Conservation (phyloP, 805 yeast genomes). For the Helenozyma baotianmanensis region DNA sequence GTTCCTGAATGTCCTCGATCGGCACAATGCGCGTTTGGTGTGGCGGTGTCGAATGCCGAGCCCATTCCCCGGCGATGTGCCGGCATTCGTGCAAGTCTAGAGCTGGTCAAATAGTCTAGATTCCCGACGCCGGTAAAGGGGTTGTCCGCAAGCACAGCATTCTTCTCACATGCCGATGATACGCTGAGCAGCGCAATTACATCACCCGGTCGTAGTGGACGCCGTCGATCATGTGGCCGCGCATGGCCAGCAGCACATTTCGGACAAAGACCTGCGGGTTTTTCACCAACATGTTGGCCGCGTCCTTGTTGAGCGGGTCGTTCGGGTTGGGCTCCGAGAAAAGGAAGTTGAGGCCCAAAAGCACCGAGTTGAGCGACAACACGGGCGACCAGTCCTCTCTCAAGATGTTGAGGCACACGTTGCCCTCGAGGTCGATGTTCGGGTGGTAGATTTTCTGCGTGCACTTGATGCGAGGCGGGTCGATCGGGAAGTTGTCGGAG, state of each 20-base stretch:
- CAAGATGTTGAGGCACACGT: constrained; percentile 84
- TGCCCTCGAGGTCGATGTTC: constrained; percentile 85
- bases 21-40: no score
- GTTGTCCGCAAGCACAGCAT: no score
- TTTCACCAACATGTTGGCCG: constrained; percentile 54
- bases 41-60: no score
- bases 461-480: constrained; percentile 83
- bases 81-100: no score
- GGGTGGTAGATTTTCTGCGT: constrained; percentile 81
- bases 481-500: constrained; percentile 78
- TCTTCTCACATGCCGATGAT: no score
- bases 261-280: constrained; percentile 42
- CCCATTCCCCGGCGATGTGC: no score
- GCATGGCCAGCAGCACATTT: constrained; percentile 61
- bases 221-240: constrained; percentile 61
- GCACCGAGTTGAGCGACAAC: constrained; percentile 69
- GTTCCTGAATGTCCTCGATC: no score
- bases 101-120: no score
- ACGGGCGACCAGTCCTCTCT: constrained; percentile 98
- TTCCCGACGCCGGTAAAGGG: no score
- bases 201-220: constrained; percentile 61
- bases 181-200: no score
- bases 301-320: constrained; percentile 91
- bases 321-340: constrained; percentile 87
- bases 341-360: constrained; percentile 80